A percentile compares a stretch with the other conserved stretches of the same genome.
These are phyloP conservation scores for Fonsecaea multimorphosa DNA, from an alignment of 2,329 filamentous ascomycete species.

Conservation along the genomic window DNA sequence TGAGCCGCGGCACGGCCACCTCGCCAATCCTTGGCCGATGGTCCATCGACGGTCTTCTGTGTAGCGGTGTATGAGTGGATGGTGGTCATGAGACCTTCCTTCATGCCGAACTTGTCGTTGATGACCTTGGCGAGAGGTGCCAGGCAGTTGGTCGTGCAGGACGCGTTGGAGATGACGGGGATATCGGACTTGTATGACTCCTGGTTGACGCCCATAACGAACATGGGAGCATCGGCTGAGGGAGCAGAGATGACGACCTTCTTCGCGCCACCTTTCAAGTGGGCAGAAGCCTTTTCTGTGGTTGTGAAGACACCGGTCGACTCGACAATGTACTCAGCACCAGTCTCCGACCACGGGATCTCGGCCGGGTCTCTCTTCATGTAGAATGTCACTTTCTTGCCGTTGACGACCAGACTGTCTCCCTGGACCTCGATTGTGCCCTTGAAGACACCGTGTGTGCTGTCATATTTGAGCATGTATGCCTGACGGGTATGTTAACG, in stretches of 20 bases:
- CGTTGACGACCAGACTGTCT: constrained; percentile 82
- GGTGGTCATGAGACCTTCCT: constrained; percentile 99
- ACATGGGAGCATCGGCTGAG: constrained; percentile 89
- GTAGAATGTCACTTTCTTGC: constrained; percentile 96
- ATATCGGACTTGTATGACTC: constrained; percentile 88
- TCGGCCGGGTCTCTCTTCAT: constrained; percentile 83
- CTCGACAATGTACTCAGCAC: constrained; percentile 94
- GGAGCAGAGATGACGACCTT: constrained; percentile 78
- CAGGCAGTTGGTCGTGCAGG: constrained; percentile 99
- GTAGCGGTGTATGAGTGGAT: constrained; percentile 99
- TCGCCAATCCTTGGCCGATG: constrained; percentile 98
- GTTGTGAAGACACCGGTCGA: constrained; percentile 99
- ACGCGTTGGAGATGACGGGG: constrained; percentile 97
- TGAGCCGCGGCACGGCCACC: constrained; percentile 97
- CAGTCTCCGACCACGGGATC: constrained; percentile 89
- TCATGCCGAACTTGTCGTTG: constrained; percentile 95
- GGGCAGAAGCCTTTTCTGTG: constrained; percentile 90
- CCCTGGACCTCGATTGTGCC: constrained; percentile 78
- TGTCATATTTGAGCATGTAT: constrained; percentile 99
- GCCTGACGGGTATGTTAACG: constrained; percentile 62
- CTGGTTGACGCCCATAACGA: constrained; percentile 99
- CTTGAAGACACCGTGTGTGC: constrained; percentile 96
- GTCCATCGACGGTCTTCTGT: constrained; percentile 99
- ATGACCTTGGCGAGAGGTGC: constrained; percentile 99
- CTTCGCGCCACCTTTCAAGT: constrained; percentile 97